Evolutionary conservation across 2,329 filamentous ascomycete genomes (phyloP), one percentile per base, ranked within the genome.

Genomic region (Stenocarpella maydis): DNA sequence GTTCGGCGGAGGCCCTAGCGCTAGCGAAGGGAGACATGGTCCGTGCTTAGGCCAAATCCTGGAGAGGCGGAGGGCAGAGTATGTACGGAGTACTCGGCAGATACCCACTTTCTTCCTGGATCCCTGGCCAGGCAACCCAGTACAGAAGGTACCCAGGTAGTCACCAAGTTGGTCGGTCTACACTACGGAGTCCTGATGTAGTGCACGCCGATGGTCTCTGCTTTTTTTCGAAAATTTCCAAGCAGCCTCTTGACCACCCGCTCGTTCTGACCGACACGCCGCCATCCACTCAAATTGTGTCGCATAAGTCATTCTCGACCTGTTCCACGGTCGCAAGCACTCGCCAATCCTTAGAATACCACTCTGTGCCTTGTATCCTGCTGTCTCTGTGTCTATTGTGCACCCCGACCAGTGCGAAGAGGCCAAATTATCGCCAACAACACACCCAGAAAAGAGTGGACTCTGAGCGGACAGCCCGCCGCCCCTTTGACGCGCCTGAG

Each of bases 161-260:
- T 31, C 31, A 31, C 4, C 8, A 4, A 31, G 31, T 31, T 8
- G 8, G 31, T 31, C 31, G 31, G 31, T 31, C 31, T 31, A 31
- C n/a, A n/a, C n/a, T n/a, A n/a, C n/a, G n/a, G n/a, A 8, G 31
- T 31, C 26, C n/a, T 15, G 19, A 14, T 14, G 43, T 45, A 28
- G 58, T 63, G 43, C 43, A 14, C 58, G 43, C 58, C 58, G 58
- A 63, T 28, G 58, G 49, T 49, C 58, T 41, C 58, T 63, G 9
- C 58, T 63, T 41, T 28, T 49, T 49, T 63, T 63, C 41, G 41
- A 63, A 63, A 63, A 63, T 63, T 63, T 63, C 58, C 58, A 63
- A 63, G 58, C 58, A 37, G 43, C 28, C 43, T 63, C n/a, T 63
- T 49, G 43, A 37, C 28, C 28, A 63, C 58, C 58, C 19, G 28